These are phyloP conservation scores for Galeopsis tetrahit DNA, from an alignment of 257 asterid species.

Conservation along the genomic window DNA sequence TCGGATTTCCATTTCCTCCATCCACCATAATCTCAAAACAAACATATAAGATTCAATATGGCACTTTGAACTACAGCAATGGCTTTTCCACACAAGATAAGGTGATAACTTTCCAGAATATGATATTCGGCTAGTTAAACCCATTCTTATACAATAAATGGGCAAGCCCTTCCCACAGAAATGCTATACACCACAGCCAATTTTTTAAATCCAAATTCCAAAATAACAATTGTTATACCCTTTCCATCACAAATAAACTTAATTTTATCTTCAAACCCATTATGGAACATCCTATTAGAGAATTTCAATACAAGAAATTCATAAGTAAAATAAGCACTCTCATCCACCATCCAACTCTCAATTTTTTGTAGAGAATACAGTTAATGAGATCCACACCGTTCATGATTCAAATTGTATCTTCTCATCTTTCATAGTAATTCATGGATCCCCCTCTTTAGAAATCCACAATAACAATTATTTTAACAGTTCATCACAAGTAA, in stretches of 20 bases:
- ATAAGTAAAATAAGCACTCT: background rate
- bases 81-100: background rate
- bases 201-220: background rate
- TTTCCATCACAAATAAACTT: background rate
- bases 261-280: background rate
- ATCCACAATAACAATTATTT: background rate
- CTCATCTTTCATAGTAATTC: background rate
- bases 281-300: background rate
- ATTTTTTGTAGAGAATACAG: background rate
- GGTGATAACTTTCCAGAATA: background rate
- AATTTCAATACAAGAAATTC: background rate
- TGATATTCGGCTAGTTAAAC: background rate
- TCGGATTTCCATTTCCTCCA: too few species aligned
- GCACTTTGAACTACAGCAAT: constrained; percentile 3
- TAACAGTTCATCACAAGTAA: background rate
- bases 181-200: background rate
- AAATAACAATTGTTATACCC: background rate
- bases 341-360: background rate
- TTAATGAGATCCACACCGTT: background rate
- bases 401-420: background rate
- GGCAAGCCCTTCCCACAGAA: background rate
- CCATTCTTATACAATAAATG: background rate
- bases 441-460: background rate
- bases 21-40: too few species aligned
- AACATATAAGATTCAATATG: background rate